These are phyloP conservation scores for Clarkia xantiana DNA, from an alignment of 345 rosid genomes.

Conservation along the genomic window DNA sequence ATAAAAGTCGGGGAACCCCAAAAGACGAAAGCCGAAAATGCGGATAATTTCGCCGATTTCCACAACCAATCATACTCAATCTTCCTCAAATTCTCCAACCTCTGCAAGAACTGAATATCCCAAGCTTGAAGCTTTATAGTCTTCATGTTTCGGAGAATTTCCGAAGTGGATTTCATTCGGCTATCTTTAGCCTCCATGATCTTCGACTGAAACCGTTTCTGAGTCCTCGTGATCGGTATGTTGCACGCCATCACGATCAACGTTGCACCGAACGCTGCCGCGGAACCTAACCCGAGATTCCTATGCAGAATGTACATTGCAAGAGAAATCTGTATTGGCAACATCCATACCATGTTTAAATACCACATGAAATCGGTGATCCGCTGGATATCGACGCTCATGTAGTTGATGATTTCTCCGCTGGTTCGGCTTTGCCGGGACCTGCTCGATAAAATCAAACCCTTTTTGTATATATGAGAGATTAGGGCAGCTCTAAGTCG, in stretches of 20 bases:
- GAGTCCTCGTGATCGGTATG: slow-evolving; percentile 57
- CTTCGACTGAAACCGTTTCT: slow-evolving; percentile 56
- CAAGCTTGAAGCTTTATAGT: slow-evolving; percentile 82
- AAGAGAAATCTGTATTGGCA: slow-evolving; percentile 63
- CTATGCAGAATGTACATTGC: slow-evolving; percentile 56
- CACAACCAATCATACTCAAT: slow-evolving; percentile 56
- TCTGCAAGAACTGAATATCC: slow-evolving; percentile 58
- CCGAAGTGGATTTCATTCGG: slow-evolving; percentile 78
- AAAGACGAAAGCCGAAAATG: slow-evolving; percentile 57
- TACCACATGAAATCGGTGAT: slow-evolving; percentile 69
- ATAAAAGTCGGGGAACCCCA: slow-evolving; percentile 88
- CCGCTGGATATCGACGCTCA: slow-evolving; percentile 82
- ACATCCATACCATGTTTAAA: slow-evolving; percentile 59
- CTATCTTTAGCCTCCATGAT: slow-evolving; percentile 80
- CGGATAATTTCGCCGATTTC: slow-evolving; percentile 45
- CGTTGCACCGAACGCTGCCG: slow-evolving; percentile 73
- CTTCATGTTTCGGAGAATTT: slow-evolving; percentile 76
- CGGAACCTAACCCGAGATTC: slow-evolving; percentile 50
- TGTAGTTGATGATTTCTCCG: slow-evolving; percentile 83
- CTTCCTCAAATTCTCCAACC: slow-evolving; percentile 39
- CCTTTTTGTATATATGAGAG: slow-evolving; percentile 63
- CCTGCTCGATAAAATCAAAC: slow-evolving; percentile 48
- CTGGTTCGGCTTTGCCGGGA: slow-evolving; percentile 69
- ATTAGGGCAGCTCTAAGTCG: slow-evolving; percentile 64
- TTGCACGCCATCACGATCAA: slow-evolving; percentile 59